Evolutionary conservation across 73 alveolate genomes (phyloP).

Genomic region (Paramecium octaurelia): DNA sequence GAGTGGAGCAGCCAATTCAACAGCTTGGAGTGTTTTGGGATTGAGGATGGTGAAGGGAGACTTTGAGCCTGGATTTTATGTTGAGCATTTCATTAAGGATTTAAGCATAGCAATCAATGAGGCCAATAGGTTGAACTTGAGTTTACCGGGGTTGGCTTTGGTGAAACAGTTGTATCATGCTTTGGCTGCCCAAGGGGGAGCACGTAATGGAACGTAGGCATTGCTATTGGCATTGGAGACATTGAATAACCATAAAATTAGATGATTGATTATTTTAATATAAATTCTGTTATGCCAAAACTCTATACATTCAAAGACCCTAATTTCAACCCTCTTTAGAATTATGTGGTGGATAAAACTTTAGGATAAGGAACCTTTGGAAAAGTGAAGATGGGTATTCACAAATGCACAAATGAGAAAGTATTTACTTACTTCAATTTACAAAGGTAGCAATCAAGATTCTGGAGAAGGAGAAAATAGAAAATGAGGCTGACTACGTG

Average conservation of each 20-base stretch:
- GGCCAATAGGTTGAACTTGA: slow-evolving; percentile 75
- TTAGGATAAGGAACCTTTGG: slow-evolving; percentile 95
- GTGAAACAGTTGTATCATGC: slow-evolving; percentile 77
- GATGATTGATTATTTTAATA: slow-evolving; percentile 35
- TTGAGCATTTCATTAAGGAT: slow-evolving; percentile 90
- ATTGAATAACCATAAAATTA: slow-evolving; percentile 66
- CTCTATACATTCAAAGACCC: slow-evolving; percentile 35
- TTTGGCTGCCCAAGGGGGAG: slow-evolving; percentile 78
- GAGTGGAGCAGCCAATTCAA: slow-evolving; percentile 86
- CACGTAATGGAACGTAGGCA: slow-evolving; percentile 81
- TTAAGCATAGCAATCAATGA: slow-evolving; percentile 84
- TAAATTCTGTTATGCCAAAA: slow-evolving; percentile 46
- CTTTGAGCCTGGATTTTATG: slow-evolving; percentile 90
- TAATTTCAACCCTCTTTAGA: slow-evolving; percentile 18
- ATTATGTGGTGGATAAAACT: slow-evolving; percentile 57
- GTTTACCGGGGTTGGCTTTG: slow-evolving; percentile 83
- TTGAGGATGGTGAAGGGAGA: slow-evolving; percentile 83
- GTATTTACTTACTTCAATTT: slow-evolving; percentile 48
- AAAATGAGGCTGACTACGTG: slow-evolving; percentile 78
- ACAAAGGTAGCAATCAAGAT: slow-evolving; percentile 85
- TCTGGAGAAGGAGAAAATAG: slow-evolving; percentile 75
- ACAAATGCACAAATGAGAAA: slow-evolving; percentile 85
- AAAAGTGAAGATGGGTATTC: slow-evolving; percentile 87
- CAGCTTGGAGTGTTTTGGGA: slow-evolving; percentile 74
- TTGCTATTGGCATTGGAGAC: slow-evolving; percentile 71